A percentile compares a stretch with the other conserved stretches of the same genome.
Evolutionary conservation across 805 yeast genomes (phyloP).

Genomic region (Wickerhamiella dianesei): DNA sequence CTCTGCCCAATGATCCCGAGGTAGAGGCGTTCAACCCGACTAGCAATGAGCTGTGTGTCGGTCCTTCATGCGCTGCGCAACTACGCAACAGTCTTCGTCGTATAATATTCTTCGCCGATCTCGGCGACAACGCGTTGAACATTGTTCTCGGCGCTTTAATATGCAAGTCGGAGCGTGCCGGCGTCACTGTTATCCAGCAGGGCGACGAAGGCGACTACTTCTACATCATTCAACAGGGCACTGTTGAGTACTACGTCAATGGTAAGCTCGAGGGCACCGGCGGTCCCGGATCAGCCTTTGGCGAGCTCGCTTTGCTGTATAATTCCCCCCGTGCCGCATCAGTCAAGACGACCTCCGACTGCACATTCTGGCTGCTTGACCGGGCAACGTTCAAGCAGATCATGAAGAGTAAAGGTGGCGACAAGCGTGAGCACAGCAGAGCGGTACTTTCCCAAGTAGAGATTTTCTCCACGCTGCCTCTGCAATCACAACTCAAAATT

Average conservation of each 20-base stretch:
- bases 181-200: conserved; percentile 61
- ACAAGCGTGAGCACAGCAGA: conserved; percentile 82
- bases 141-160: conserved; percentile 76
- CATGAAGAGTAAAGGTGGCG: conserved; percentile 76
- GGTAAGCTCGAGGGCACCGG: conserved; percentile 55
- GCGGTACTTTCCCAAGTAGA: conserved; percentile 78
- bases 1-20: background rate
- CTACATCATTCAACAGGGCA: conserved; percentile 73
- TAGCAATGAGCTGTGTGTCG: too few relatives aligned
- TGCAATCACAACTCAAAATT: conserved; percentile 74
- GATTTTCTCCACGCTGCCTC: conserved; percentile 54
- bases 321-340: conserved; percentile 97
- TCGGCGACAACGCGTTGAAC: conserved; percentile 63
- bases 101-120: conserved; percentile 72
- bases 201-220: conserved; percentile 94
- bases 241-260: conserved; percentile 67
- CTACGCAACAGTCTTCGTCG: conserved; percentile 36
- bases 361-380: conserved; percentile 83
- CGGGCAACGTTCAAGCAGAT: conserved; percentile 86
- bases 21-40: background rate
- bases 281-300: conserved; percentile 85
- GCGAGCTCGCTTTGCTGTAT: conserved; percentile 95
- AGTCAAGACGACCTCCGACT: conserved; percentile 56
- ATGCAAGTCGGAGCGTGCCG: conserved; percentile 48
- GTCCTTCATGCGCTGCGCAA: background rate